A percentile compares a stretch with the other conserved stretches of the same genome.
Evolutionary conservation across 208 protist species (phyloP).

Genomic region (Strigomonas galati): DNA sequence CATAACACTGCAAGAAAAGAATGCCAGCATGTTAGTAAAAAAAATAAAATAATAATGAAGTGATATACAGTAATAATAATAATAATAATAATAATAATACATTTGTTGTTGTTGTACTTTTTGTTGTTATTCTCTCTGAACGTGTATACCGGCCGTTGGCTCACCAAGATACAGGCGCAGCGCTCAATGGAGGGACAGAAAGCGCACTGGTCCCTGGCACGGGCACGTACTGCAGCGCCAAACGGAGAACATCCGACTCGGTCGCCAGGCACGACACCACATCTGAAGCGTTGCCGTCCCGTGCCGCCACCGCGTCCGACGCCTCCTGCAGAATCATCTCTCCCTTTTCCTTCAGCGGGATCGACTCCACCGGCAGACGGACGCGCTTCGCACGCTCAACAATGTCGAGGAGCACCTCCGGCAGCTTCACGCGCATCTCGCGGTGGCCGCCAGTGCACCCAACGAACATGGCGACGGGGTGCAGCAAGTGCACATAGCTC

Average conservation of each 20-base stretch:
- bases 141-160: too few species aligned
- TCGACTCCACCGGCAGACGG: slow-evolving; percentile 42
- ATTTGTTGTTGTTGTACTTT: slow-evolving; percentile 6
- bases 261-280: slow-evolving; percentile 63
- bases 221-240: slow-evolving; percentile 30
- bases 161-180: too few species aligned
- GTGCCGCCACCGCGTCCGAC: slow-evolving; percentile 16
- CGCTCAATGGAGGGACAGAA: slow-evolving; percentile 18
- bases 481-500: slow-evolving; percentile 50
- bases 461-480: slow-evolving; percentile 55
- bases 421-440: slow-evolving; percentile 58
- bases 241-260: slow-evolving; percentile 49
- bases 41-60: background rate
- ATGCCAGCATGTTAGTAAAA: too few species aligned
- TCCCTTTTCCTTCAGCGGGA: slow-evolving; percentile 22
- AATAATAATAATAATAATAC: too few species aligned
- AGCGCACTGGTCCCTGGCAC: slow-evolving; percentile 27
- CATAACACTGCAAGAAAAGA: too few species aligned
- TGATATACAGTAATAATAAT: too few species aligned
- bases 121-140: background rate
- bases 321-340: slow-evolving; percentile 39
- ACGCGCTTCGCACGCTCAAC: slow-evolving; percentile 68
- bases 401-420: slow-evolving; percentile 57
- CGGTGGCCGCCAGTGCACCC: slow-evolving; percentile 71
- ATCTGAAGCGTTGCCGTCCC: slow-evolving; percentile 18